A percentile compares a stretch with the other conserved stretches of the same genome.
Evolutionary conservation across 805 yeast species (phyloP).

Genomic region (Yamadazyma sp.): DNA sequence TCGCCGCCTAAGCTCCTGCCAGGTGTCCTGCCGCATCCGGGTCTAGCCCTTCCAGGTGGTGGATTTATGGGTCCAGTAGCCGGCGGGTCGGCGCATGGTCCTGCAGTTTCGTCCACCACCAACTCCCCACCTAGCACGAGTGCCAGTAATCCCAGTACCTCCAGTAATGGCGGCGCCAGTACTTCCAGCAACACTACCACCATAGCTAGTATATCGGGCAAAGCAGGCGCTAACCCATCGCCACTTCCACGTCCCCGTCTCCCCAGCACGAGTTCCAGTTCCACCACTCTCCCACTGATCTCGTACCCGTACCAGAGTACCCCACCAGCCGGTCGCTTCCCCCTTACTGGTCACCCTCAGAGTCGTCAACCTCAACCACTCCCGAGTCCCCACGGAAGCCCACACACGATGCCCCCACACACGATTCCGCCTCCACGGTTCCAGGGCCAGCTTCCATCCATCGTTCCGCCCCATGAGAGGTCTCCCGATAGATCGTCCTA

Average conservation of each 20-base stretch:
- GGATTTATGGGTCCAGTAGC: too few relatives aligned
- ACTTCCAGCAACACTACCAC: too few relatives aligned
- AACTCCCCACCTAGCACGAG: neutral
- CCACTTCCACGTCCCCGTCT: neutral
- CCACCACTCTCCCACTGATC: constrained; percentile 2
- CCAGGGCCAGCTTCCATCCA: constrained; percentile 2
- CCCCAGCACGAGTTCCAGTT: neutral
- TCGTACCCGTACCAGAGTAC: constrained; percentile 1
- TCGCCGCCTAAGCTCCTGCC: too few relatives aligned
- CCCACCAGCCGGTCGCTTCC: constrained; percentile 1
- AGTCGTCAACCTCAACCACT: neutral
- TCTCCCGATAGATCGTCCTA: neutral
- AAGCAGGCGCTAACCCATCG: too few relatives aligned
- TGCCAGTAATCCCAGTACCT: too few relatives aligned
- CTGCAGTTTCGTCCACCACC: neutral
- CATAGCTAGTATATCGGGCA: too few relatives aligned
- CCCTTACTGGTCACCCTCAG: constrained; percentile 1
- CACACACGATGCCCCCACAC: constrained; percentile 5
- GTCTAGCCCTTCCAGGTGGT: too few relatives aligned
- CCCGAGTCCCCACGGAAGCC: constrained; percentile 3
- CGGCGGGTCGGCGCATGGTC: neutral
- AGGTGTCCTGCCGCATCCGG: too few relatives aligned
- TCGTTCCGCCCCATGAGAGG: neutral
- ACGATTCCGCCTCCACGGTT: constrained; percentile 6
- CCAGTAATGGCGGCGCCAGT: too few relatives aligned